These are phyloP conservation scores for Penicillium canescens DNA, from an alignment of 495 filamentous ascomycete genomes.

Conservation along the genomic window DNA sequence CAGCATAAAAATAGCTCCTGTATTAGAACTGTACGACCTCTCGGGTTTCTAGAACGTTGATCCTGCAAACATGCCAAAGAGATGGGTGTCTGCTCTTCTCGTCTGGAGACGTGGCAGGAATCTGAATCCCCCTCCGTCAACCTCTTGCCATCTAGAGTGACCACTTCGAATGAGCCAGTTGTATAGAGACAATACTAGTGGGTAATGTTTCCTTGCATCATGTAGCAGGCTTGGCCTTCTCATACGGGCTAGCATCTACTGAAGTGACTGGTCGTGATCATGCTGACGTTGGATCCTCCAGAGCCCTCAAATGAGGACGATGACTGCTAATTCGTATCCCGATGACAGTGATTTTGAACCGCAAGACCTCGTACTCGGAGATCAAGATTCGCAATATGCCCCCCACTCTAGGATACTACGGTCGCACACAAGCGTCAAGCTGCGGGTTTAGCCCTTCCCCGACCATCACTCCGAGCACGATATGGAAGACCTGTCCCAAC, in stretches of 20 bases:
- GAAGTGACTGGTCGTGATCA: slow-evolving; percentile 9
- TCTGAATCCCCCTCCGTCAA: too few species aligned
- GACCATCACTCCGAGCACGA: too few species aligned
- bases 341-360: slow-evolving; percentile 1
- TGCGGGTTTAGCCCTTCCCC: too few species aligned
- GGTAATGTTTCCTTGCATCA: slow-evolving; percentile 5
- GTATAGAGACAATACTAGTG: slow-evolving; percentile 15
- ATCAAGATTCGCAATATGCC: slow-evolving; percentile 17
- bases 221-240: slow-evolving; percentile 10
- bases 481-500: too few species aligned
- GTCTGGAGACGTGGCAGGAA: too few species aligned
- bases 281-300: slow-evolving; percentile 5
- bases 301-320: neutral
- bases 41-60: too few species aligned
- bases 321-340: slow-evolving; percentile 1
- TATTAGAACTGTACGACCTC: too few species aligned
- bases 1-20: too few species aligned
- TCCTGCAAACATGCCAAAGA: too few species aligned
- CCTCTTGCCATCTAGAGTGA: too few species aligned
- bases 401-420: slow-evolving; percentile 15
- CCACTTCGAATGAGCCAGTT: neutral
- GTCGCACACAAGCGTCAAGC: slow-evolving; percentile 10
- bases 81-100: too few species aligned
- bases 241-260: slow-evolving; percentile 4
- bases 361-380: neutral